These are phyloP conservation scores for Kickxella alabastrina DNA, from an alignment of 192 early-diverging fungal genomes.

Conservation along the genomic window DNA sequence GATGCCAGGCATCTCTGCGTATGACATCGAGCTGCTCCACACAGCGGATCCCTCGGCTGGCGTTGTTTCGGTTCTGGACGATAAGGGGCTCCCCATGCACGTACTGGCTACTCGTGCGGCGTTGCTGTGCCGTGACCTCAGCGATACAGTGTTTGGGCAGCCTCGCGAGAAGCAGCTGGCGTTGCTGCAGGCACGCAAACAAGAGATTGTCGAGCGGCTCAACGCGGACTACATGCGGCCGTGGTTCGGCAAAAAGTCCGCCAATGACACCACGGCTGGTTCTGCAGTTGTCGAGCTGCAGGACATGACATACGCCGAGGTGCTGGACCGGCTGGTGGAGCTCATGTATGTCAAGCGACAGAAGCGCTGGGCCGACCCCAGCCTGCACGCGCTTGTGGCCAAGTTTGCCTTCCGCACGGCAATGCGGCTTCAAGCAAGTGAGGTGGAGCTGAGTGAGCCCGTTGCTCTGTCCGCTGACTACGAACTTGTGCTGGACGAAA, in stretches of 20 bases:
- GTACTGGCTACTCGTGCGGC: constrained; percentile 91
- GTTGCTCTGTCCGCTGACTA: not conserved
- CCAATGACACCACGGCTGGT: constrained; percentile 52
- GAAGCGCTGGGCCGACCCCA: constrained; percentile 76
- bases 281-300: constrained; percentile 69
- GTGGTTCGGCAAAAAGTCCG: constrained; percentile 90
- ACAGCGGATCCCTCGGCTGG: constrained; percentile 74
- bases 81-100: constrained; percentile 84
- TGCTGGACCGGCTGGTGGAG: constrained; percentile 74
- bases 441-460: constrained; percentile 43
- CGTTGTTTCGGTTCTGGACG: constrained; percentile 83
- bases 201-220: constrained; percentile 79
- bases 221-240: constrained; percentile 90
- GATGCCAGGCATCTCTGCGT: constrained; percentile 72
- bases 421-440: constrained; percentile 71
- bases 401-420: constrained; percentile 66
- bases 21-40: constrained; percentile 78
- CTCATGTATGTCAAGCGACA: constrained; percentile 68
- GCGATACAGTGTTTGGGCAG: constrained; percentile 76
- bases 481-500: constrained; percentile 54
- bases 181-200: constrained; percentile 70
- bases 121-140: constrained; percentile 82
- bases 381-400: constrained; percentile 73
- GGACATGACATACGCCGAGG: constrained; percentile 91
- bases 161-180: constrained; percentile 78